Base-by-base conservation (phyloP, 345 rosid species). In the Boechera divaricarpa region DNA sequence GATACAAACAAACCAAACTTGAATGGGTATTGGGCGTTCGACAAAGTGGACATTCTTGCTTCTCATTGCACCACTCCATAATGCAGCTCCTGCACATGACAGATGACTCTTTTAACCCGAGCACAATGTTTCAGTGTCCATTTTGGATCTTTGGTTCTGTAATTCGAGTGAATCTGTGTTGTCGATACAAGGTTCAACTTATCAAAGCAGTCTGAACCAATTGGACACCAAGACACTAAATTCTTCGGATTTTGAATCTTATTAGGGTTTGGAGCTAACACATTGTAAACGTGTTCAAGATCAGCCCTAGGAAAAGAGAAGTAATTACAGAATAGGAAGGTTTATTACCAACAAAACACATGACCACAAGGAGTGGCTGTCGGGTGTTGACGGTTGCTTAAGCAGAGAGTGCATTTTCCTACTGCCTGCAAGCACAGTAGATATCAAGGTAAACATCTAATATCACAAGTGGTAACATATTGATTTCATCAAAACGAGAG, bases 41-140 rank as follows among this genome's bases (percentile, higher is more conserved):
- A 83, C 97, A 95, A 24, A 95, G 90, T 12, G 99, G 98, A 71
- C 99, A 95, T 75, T 92, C 98, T 0, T 90, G 97, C 87, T 92
- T 95, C 77, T 95, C 99, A 18, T 95, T 92, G 85, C 99, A 92
- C 98, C 99, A 92, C 67, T 92, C 98, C 91, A 91, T 92, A 39
- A 95, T 90, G 85, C 99, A 95, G 81, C 77, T 91, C 99, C 99
- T 92, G 67, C 74, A 66, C 55, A 63, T 62, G 41, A 73, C 10
- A 57, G 2, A 61, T 63, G 36, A 51, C 47, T 13, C 18, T 9
- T 32, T 29, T 44, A 49, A 62, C 7, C 60, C 29, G 36, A 61
- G 48, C 65, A 41, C n/a, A 52, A 10, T 35, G 10, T 60, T 44
- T 24, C 42, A 47, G 15, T 3, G 7, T 73, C 73, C 32, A 51